Evolutionary conservation across 345 rosid genomes (phyloP), one percentile per base, ranked within the genome.

Genomic region (Corchorus capsularis): DNA sequence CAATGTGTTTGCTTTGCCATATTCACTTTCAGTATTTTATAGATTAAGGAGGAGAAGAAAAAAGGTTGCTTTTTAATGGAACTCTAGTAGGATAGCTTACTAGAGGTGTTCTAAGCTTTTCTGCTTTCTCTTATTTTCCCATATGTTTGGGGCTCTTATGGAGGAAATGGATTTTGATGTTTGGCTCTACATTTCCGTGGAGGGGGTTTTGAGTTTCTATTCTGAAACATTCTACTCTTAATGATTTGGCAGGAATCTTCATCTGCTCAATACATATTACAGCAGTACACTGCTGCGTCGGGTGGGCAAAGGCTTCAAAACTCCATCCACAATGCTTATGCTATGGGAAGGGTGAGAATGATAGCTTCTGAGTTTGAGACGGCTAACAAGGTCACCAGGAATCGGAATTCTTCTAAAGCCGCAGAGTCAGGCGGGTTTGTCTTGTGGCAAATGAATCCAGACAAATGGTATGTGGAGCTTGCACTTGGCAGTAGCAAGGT

Each of bases 381-480:
- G 27, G 87, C 93, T 4, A 92, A 87, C 67, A 90, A 91, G 83
- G 88, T 88, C 20, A 85, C 82, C 2, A 89, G 78, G 71, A 89
- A 68, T 54, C 84, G 86, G 66, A 89, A 86, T 77, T 80, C 91
- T 13, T 83, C 97, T 43, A 94, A 88, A 81, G 86, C 90, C 5
- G 83, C 85, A 0, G 95, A 94, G 46, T 87, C 94, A 0, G 98
- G 98, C 14, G 98, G 97, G 6, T 94, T 94, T 57, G 98, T 94
- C 46, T 86, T 94, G 35, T 94, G 97, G 98, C 96, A 94, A 78
- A 94, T 94, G 97, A 90, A 88, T 79, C 97, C 94, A 2, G 96
- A 89, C 61, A 91, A 87, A 94, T 94, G 98, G 98, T 94, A 94
- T 55, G 96, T 92, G 74, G 98, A 94, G 86, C 94, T 94, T 64